Evolutionary conservation across 2,329 filamentous ascomycete genomes (phyloP), one percentile per base, ranked within the genome.

Genomic region (Alternaria sp.): DNA sequence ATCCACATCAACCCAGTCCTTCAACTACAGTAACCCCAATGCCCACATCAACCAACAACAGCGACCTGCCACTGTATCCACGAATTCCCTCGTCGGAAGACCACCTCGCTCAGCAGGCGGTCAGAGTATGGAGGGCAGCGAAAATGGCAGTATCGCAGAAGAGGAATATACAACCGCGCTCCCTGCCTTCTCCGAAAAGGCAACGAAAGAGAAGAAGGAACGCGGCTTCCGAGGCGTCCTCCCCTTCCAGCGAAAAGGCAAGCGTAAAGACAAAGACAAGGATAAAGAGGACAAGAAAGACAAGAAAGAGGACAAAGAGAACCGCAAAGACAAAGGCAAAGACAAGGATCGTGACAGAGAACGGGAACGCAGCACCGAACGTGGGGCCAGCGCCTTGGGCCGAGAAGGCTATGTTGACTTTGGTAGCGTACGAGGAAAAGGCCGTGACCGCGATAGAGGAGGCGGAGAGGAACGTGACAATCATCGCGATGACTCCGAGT

Each of bases 171-270:
- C 78, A 1, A 80, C 77, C 2, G 78, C 78, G 0, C 64, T 80
- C 2, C 78, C 78, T 1, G 68, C 70, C 9, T 77, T 79, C 54
- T 74, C 74, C 11, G 69, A 73, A 20, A 74, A 75, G 40, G 53
- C 74, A n/a, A 60, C 58, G 18, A 77, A 78, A 44, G 73, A 77
- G 22, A 74, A 73, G n/a, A 78, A 72, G 40, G 74, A 80, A 61
- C 76, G 80, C 38, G 74, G 80, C 6, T 68, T 81, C 50, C 73
- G 78, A 9, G 76, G 74, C 5, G 75, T 82, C 6, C 62, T 79
- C 8, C 76, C 74, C 2, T 78, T 78, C 59, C 70, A 74, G 60
- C 74, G 75, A 6, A 78, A 77, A 61, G 73, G 75, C 30, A 78
- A 76, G 45, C 71, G 73, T 44, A 71, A 69, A 50, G 69, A 74